Conservation (phyloP, 176 grass and related monocot genomes). For the Phyllostachys edulis region DNA sequence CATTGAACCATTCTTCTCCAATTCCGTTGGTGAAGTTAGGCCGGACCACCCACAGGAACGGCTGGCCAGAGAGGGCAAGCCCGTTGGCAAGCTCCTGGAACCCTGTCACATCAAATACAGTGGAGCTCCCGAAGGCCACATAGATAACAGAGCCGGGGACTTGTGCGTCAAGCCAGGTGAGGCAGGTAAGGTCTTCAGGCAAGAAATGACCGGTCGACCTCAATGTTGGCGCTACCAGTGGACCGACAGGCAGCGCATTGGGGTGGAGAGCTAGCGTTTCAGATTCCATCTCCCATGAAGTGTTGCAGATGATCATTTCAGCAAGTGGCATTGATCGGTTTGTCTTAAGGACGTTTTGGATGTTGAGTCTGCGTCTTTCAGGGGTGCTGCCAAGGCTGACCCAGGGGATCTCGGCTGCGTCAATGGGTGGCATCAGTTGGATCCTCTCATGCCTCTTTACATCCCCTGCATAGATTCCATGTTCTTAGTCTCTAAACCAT, state of each 20-base stretch:
- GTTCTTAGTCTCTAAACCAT: not conserved
- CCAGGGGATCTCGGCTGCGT: constrained; percentile 47
- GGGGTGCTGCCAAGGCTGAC: constrained; percentile 30
- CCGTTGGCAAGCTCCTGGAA: constrained; percentile 61
- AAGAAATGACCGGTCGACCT: constrained; percentile 51
- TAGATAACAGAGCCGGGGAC: constrained; percentile 47
- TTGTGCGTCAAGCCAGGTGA: constrained; percentile 53
- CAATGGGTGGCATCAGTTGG: constrained; percentile 44
- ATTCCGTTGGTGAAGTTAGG: constrained; percentile 43
- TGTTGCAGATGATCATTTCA: constrained; percentile 62
- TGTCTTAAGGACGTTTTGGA: constrained; percentile 39
- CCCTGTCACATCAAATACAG: constrained; percentile 34
- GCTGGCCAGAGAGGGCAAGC: constrained; percentile 39
- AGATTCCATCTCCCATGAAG: constrained; percentile 48
- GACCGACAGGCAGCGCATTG: constrained; percentile 47
- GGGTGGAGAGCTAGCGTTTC: constrained; percentile 30
- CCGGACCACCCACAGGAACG: constrained; percentile 73
- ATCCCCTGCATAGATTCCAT: constrained; percentile 31
- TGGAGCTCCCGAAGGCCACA: constrained; percentile 64
- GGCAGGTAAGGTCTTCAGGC: constrained; percentile 49
- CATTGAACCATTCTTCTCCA: constrained; percentile 41
- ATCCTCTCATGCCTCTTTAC: constrained; percentile 46
- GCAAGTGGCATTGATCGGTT: constrained; percentile 36
- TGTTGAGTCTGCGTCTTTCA: constrained; percentile 42
- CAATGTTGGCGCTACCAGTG: constrained; percentile 11